Base-by-base conservation (phyloP, 2,329 filamentous ascomycete genomes). In the Aspergillus pseudoterreus region DNA sequence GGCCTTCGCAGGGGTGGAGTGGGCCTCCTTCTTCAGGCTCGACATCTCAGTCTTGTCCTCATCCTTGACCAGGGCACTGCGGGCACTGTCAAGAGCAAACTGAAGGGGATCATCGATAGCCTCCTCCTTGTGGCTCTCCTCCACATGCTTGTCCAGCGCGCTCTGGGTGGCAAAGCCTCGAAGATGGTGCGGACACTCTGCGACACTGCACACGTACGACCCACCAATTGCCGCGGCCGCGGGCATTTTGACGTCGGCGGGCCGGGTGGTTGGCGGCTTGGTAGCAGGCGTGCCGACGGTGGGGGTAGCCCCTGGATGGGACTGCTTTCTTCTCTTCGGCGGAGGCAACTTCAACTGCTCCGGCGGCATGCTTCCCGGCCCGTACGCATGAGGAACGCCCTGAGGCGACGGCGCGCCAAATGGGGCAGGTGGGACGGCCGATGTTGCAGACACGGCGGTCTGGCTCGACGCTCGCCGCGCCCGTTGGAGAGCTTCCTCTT, bases 271-370 rank as follows among this genome's bases (percentile, higher is more conserved):
- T 39, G 65, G 62, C 3, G 68, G 60, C 43, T 69, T 71, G 2
- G 65, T 52, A 19, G 65, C 59, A 4, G 68, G 56, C 2, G 57
- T 59, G 3, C 56, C 58, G 10, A 61, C 47, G 44, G 61, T 54
- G 19, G 69, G 62, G 12, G 66, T 67, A 30, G 59, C 51, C 30
- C 61, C 65, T 8, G 72, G 64, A 47, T 78, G 74, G 47, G 76
- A 77, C 55, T 80, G 73, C 71, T 81, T 83, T 48, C 76, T 74
- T 60, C 76, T 80, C 71, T 84, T 85, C 50, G 74, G 72, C 2
- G 78, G 74, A 15, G 82, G 82, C 21, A 85, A 67, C 43, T 82
- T 79, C 43, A 86, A 73, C 56, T 83, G 80, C 46, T 81, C 78
- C 10, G 77, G 75, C 4, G 77, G 81, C 45, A 84, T 73, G 45